Evolutionary conservation across 1,139 yeast genomes (phyloP), one percentile per base, ranked within the genome.

Genomic region (Suhomyces bribrorum): DNA sequence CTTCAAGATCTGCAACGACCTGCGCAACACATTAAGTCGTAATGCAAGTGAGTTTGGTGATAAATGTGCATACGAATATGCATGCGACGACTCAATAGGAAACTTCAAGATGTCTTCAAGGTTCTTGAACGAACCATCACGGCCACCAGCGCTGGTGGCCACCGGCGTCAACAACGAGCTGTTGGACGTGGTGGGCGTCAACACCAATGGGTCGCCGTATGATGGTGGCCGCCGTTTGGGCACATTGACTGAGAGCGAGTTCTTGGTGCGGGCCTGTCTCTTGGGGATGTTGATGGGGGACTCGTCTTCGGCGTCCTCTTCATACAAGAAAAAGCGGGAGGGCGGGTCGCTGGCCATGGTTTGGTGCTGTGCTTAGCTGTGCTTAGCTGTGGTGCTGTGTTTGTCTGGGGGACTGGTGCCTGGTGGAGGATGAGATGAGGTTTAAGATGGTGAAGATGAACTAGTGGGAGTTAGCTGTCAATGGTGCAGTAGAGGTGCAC

Each of bases 11-110:
- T 86, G 88, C 36, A 87, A 62, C 6, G 94, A 83, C 46, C 95
- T 66, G 52, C 82, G 85, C 51, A 87, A 66, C 14, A 86, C 89
- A 43, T 83, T 82, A 44, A 87, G 64, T 40, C 96, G 66, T 38
- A 86, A 77, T 0, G 94, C 87, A 41, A 87, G 62, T 2, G 95
- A 83, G 53, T 85, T 84, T 14, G 89, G 92, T 4, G 94, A 83
- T 40, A 86, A 66, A 44, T 85, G 87, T 5, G 94, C 89, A 58
- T 86, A 87, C 0, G 95, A 86, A 54, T 85, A 87, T 2, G 95
- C 85, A 56, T 86, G 92, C 2, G 94, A 77, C 8, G 94, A 84
- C 54, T 85, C 92, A 14, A 82, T 79, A 5, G 95, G 88, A 54
- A 84, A 85, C 49, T 69, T 73, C 24, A 77, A 53, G 22, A 79